phyloP scores from a whole-genome alignment of 768 basidiomycete species.

The Macrolepiota dolichaula region DNA sequence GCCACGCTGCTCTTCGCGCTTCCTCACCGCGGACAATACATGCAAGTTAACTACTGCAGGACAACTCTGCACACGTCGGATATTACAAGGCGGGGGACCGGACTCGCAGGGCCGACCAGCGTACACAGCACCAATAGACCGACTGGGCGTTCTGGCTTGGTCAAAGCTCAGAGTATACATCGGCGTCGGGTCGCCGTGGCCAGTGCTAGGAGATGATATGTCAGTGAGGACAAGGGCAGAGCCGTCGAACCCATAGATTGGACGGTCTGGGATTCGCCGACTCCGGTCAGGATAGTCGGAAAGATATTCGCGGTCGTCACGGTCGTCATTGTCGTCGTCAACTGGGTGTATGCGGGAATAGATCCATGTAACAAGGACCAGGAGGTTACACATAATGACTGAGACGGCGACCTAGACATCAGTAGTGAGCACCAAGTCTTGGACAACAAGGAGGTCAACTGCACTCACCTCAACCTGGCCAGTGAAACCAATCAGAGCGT shows the following conservation, averaged over 20 bases:
- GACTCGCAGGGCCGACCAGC: not conserved
- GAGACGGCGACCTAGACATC: conserved; percentile 13
- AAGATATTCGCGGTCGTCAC: too few relatives aligned
- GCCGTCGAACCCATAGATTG: conserved; percentile 3
- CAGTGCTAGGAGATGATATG: not conserved
- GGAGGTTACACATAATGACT: conserved; percentile 21
- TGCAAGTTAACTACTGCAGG: not conserved
- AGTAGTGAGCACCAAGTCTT: not conserved
- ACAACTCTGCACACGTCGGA: not conserved
- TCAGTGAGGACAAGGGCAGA: conserved; percentile 6
- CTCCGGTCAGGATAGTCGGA: not conserved
- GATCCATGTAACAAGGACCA: conserved; percentile 23
- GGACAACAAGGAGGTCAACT: not conserved
- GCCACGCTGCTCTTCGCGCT: not conserved
- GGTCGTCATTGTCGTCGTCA: not conserved
- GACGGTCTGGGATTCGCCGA: not conserved
- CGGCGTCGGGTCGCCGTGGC: not conserved
- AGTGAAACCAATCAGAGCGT: not conserved
- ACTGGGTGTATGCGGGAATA: conserved; percentile 13
- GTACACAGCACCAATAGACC: not conserved
- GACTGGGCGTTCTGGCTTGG: not conserved
- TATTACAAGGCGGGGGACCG: not conserved
- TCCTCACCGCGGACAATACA: too few relatives aligned
- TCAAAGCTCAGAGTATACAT: not conserved
- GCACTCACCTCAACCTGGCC: conserved; percentile 20